Evolutionary conservation across 805 yeast genomes (phyloP), one percentile per base, ranked within the genome.

Genomic region (Candida ulmi): DNA sequence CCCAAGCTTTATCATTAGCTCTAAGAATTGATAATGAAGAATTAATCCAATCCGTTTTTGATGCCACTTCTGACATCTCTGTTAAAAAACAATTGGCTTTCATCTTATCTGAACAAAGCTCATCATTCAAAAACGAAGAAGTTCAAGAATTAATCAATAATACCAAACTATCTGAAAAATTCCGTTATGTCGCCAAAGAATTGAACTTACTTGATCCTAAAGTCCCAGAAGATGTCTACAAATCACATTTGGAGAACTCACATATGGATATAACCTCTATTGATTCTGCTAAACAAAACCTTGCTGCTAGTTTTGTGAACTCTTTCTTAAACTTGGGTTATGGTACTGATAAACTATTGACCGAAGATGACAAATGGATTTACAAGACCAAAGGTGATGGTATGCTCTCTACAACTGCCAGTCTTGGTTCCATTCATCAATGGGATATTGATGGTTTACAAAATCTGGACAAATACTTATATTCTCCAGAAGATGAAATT

Each of bases 361-460:
- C 82, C 44, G 81, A 83, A 33, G 87, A 82, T 49, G 91, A 84
- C 45, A 73, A 76, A 45, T 91, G 96, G 95, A 85, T 91, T 41
- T 91, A 84, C 66, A 86, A 85, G 61, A 90, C 96, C 3, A 87
- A 87, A 60, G 95, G 88, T 35, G 76, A 78, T 39, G 97, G 98
- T 45, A 88, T 88, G 95, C 65, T 81, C 8, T 83, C 95, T 8
- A 80, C 97, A 2, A 86, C 95, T 17, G 97, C 98, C 3, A 80
- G 93, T 36, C 72, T 91, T 40, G 99, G 98, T 41, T 72, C 95
- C 6, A 74, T 93, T 46, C 80, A 81, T 58, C 88, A 87, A 57
- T 93, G 99, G 99, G 85, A 91, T 63, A 77, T 80, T 52, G 91
- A 85, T 50, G 98, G 97, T 47, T 74, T 93, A 48, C 96, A 91